phyloP scores from a whole-genome alignment of 1,284 basidiomycete species.

The Ceratobasidium papillatum region DNA sequence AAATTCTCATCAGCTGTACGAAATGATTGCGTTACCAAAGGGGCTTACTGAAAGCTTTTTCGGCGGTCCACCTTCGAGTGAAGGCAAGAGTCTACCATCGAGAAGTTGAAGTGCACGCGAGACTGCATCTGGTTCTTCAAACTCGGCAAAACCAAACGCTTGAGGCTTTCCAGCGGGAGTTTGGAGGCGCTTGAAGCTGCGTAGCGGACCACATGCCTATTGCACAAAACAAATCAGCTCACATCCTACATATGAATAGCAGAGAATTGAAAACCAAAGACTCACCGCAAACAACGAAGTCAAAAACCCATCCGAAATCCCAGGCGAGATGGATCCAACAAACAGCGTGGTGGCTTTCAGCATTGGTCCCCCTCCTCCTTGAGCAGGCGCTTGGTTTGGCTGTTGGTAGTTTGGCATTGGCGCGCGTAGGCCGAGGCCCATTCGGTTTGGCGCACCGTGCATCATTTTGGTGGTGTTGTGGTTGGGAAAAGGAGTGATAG shows the following conservation, averaged over 20 bases:
- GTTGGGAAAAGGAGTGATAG: not conserved
- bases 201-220: conserved; percentile 87
- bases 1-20: conserved; percentile 16
- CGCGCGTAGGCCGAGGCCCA: conserved; percentile 85
- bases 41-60: conserved; percentile 80
- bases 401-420: conserved; percentile 76
- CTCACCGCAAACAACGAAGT: conserved; percentile 80
- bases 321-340: conserved; percentile 94
- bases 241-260: conserved; percentile 23
- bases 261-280: conserved; percentile 45
- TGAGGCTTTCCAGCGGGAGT: conserved; percentile 91
- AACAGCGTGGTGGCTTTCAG: conserved; percentile 61
- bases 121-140: conserved; percentile 88
- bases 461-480: conserved; percentile 52
- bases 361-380: conserved; percentile 55
- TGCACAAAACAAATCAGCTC: not conserved
- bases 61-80: conserved; percentile 82
- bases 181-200: conserved; percentile 88
- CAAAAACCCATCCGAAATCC: conserved; percentile 83
- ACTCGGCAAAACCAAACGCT: conserved; percentile 95
- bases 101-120: conserved; percentile 81
- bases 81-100: conserved; percentile 86
- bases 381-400: conserved; percentile 88
- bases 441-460: conserved; percentile 73
- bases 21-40: conserved; percentile 53